These are phyloP conservation scores for Cardiosporidium cionae DNA, from an alignment of 169 alveolate genomes.

Conservation along the genomic window DNA sequence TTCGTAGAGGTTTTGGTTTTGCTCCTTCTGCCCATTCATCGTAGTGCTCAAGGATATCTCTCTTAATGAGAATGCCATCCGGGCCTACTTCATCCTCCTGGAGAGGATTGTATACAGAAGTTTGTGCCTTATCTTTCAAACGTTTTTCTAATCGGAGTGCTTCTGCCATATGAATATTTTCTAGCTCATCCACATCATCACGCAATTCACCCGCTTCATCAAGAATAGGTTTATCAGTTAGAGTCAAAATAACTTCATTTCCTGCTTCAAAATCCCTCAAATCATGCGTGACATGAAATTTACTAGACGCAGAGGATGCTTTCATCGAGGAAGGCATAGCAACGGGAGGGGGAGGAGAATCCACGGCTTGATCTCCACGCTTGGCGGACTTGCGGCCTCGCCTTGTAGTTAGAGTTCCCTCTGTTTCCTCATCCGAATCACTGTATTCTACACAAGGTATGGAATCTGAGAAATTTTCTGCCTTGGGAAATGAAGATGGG, in stretches of 20 bases:
- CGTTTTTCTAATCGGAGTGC: background rate
- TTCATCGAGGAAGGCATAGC: background rate
- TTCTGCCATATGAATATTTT: slow-evolving; percentile 1
- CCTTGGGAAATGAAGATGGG: too few relatives aligned
- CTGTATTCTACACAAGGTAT: too few relatives aligned
- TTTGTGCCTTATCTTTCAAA: slow-evolving; percentile 1
- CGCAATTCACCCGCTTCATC: background rate
- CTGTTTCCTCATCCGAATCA: too few relatives aligned
- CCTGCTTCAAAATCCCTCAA: slow-evolving; percentile 16
- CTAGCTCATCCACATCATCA: slow-evolving; percentile 9
- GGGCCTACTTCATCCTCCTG: slow-evolving; percentile 14
- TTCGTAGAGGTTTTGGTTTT: background rate
- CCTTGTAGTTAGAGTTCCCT: too few relatives aligned
- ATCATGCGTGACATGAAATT: slow-evolving; percentile 10
- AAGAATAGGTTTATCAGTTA: slow-evolving; percentile 6
- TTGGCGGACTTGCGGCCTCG: background rate
- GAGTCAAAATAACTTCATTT: slow-evolving; percentile 15
- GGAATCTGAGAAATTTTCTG: too few relatives aligned
- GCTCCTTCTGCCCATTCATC: slow-evolving; percentile 19
- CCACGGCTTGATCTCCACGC: background rate
- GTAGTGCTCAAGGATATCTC: slow-evolving; percentile 16
- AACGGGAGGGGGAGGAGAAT: background rate
- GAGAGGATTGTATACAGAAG: slow-evolving; percentile 13
- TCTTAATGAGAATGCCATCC: slow-evolving; percentile 5
- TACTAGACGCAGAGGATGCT: background rate